These are phyloP conservation scores for Phytophthora meadii DNA, from an alignment of 352 stramenopile genomes.

Conservation along the genomic window DNA sequence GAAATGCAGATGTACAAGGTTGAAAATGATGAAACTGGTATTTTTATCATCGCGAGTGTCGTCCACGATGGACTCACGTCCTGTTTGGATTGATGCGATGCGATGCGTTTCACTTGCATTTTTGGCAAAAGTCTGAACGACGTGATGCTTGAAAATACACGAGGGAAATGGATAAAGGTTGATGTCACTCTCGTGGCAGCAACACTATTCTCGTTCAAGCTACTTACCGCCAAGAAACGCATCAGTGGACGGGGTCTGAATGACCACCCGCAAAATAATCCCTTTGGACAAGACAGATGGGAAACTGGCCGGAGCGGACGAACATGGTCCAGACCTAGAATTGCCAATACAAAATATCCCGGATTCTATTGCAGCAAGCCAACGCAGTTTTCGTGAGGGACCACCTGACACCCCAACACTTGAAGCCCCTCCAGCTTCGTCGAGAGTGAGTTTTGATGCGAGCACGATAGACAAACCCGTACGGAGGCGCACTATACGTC, in stretches of 20 bases:
- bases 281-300: conserved; percentile 16
- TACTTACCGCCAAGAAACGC: neutral
- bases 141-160: conserved; percentile 14
- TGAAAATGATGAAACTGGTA: too few relatives aligned
- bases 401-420: conserved; percentile 6
- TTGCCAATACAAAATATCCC: conserved; percentile 12
- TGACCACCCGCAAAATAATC: conserved; percentile 32
- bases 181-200: conserved; percentile 21
- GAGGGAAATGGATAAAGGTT: conserved; percentile 25
- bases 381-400: conserved; percentile 16
- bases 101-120: neutral
- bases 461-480: conserved; percentile 4
- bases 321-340: conserved; percentile 1
- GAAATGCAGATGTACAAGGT: too few relatives aligned
- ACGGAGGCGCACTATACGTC: conserved; percentile 19
- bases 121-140: too few relatives aligned
- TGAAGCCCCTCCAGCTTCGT: conserved; percentile 1
- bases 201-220: conserved; percentile 19
- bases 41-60: too few relatives aligned
- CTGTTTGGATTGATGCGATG: too few relatives aligned
- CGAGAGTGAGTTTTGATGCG: conserved; percentile 31
- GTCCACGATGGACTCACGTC: too few relatives aligned
- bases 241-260: neutral
- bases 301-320: conserved; percentile 1
- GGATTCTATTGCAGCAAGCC: neutral